Evolutionary conservation across 306 rosid species (phyloP), one percentile per base, ranked within the genome.

Genomic region (Quercus engelmannii): DNA sequence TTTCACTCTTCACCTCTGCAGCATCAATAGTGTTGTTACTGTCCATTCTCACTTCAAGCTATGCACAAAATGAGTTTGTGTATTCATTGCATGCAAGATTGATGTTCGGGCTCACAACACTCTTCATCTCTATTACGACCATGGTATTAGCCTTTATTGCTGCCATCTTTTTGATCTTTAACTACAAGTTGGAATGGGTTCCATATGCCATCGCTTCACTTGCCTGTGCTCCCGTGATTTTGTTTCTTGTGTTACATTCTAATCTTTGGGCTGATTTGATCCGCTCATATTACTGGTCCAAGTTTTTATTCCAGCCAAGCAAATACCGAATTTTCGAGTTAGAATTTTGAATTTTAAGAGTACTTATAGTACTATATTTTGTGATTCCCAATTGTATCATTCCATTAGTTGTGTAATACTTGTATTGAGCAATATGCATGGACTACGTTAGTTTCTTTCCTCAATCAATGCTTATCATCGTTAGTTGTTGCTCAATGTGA

Each of bases 141-240:
- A 74, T 74, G 71, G 26, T 80, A 6, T 1, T 4, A 6, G 79
- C 75, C 33, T 80, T 80, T 35, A n/a, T 9, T 4, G 75, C 62
- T 25, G 75, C 75, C 6, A 33, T 68, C 5, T 65, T 80, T 74
- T 13, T 80, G 10, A 65, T 80, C 54, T 80, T 80, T 65, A 35
- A 74, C 20, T 9, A 55, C 38, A 33, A 0, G 21, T 17, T 38
- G 20, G 57, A 9, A 8, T 64, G 74, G 73, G 67, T 64, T 73
- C 67, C 69, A 6, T 79, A 79, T 73, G 58, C 35, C 1, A 26
- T 79, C 51, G 58, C 55, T 35, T 3, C 58, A 9, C 19, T 79
- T 23, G 58, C 69, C 13, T 11, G 69, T 4, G 11, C n/a, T 35
- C 76, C 76, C 1, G 76, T 73, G 23, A 6, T 30, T 28, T 73